Evolutionary conservation across 176 grass and related monocot genomes (phyloP), one percentile per base, ranked within the genome.

Genomic region (Dendrocalamus sinicus): DNA sequence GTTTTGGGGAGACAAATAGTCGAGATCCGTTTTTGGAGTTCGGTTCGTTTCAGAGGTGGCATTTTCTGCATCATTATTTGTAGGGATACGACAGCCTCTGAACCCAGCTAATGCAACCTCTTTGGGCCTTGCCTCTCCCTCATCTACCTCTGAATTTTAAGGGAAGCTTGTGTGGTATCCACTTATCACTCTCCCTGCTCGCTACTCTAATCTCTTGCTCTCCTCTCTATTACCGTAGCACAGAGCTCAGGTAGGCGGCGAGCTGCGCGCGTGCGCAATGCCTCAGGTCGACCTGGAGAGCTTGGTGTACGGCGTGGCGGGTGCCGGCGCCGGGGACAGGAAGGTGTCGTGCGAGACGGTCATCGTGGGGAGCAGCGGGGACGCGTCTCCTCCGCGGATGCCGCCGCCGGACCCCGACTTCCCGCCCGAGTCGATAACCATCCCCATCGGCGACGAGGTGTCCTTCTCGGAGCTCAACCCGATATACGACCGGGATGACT

Each of bases 401-500:
- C 75, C 57, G 8, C 87, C 84, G 16, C 76, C 82, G 24, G 94
- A 99, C 84, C 82, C 77, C 12, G 92, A 96, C 78, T 72, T 94
- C 47, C 97, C 94, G 35, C 94, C 97, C 16, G 97, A 91, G 45
- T 99, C 97, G 28, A 88, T 92, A 76, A 78, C 88, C 73, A 80
- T 99, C 78, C 84, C 89, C 62, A 90, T 96, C 81, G 73, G 92
- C 78, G 91, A 88, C 57, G 97, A 92, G 65, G 83, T 72, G 75
- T 77, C 79, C 51, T 93, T 93, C 92, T 77, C 92, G 53, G 92
- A 93, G 70, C 81, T 95, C 44, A 94, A 88, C 92, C 83, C 89
- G 71, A 93, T 94, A 75, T 99, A 96, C 89, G 94, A 96, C 16
- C 92, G 97, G 70, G 94, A 99, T 73, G 97, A 99, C 84, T 99